Base-by-base conservation (phyloP, 2,329 filamentous ascomycete species). In the Nemania sp. region DNA sequence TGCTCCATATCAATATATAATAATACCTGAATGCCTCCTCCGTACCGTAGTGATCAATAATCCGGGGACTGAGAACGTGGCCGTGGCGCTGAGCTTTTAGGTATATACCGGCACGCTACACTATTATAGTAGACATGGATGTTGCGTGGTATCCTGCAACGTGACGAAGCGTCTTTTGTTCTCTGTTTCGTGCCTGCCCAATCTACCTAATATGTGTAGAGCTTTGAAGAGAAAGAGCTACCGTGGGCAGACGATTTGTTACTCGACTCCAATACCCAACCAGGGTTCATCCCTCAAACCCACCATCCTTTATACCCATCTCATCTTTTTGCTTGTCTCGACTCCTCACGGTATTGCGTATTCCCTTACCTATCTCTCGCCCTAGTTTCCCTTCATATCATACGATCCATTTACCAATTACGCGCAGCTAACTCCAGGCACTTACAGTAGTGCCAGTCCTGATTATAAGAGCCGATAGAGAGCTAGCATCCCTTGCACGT, bases 401-500 rank as follows among this genome's bases (percentile, higher is more conserved):
- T 46, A 28, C 12, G 26, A 12, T 12, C 28, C 28, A 12, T 9
- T 36, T 33, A 26, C 43, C 51, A 36, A 47, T 43, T 51, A 45
- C 30, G 31, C 11, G 23, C 36, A 28, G 49, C 47, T 37, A 42
- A 41, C 14, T 14, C 54, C 31, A 52, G 46, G 51, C 48, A 49
- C 33, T 44, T 37, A 39, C 23, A 33, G 41, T 49, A 49, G 54
- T 43, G 40, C 24, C 47, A n/a, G 26, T 41, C 30, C 30, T 50
- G 54, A 43, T 28, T 37, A 42, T 46, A 47, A 20, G 41, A 47
- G 24, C 34, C 46, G 41, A 39, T 24, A 26, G 46, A 23, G 34
- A 46, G 31, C 45, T 51, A 54, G 36, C 31, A 48, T 49, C 30
- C 48, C 52, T 56, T 49, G 52, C 49, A 46, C 56, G 11, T 47